phyloP scores from a whole-genome alignment of 345 rosid species.

The Litchi chinensis region DNA sequence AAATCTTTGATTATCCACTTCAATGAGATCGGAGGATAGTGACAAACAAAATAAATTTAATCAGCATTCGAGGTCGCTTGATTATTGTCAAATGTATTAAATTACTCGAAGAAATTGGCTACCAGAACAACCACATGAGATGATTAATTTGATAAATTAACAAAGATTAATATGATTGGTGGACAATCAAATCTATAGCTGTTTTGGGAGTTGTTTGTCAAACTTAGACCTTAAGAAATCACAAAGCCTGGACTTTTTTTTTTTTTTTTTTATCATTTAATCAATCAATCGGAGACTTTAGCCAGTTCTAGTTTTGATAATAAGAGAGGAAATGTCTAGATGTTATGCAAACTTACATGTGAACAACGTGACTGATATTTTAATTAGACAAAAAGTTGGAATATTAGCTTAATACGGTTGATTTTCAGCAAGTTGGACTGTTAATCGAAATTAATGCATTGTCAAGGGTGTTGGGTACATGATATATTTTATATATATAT shows the following conservation, averaged over 20 bases:
- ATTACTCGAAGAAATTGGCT: not conserved
- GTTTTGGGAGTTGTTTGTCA: constrained; percentile 6
- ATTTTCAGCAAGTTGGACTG: not conserved
- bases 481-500: too few species aligned
- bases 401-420: not conserved
- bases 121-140: not conserved
- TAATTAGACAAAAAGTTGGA: not conserved
- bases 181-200: not conserved
- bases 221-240: constrained; percentile 5
- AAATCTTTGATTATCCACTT: not conserved
- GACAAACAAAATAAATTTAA: not conserved
- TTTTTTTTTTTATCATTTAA: not conserved
- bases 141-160: not conserved
- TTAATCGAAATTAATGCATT: not conserved
- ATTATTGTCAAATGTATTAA: not conserved
- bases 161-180: not conserved
- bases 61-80: not conserved
- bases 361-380: not conserved
- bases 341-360: not conserved
- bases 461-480: not conserved
- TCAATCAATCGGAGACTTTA: constrained; percentile 4
- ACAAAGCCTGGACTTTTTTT: not conserved
- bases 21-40: not conserved
- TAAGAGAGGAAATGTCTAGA: constrained; percentile 2
- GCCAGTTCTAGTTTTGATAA: not conserved